These are phyloP conservation scores for Candida pseudocylindracea DNA, from an alignment of 1,139 yeast species.

Conservation along the genomic window DNA sequence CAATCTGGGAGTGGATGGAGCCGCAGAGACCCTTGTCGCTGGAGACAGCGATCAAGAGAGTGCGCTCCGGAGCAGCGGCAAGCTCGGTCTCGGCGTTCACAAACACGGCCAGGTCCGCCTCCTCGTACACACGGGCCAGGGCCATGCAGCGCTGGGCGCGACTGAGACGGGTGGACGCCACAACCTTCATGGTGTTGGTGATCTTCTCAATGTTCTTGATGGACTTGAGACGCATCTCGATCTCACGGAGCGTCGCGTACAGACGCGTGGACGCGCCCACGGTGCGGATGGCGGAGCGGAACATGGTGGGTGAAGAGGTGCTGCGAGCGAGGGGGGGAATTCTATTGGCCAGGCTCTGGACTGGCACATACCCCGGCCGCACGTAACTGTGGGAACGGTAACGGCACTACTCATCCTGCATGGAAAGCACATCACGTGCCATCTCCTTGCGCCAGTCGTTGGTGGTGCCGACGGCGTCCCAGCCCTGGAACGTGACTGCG, in stretches of 20 bases:
- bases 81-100: constrained; percentile 55
- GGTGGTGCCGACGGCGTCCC: too few relatives aligned
- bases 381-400: neutral
- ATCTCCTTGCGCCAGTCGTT: too few relatives aligned
- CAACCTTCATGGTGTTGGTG: constrained; percentile 98
- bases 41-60: constrained; percentile 66
- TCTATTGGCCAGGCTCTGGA: neutral
- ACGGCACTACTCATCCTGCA: constrained; percentile 2
- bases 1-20: constrained; percentile 85
- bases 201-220: constrained; percentile 97
- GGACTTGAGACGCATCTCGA: constrained; percentile 93
- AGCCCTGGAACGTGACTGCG: too few relatives aligned
- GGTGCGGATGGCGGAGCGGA: too few relatives aligned
- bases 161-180: constrained; percentile 90
- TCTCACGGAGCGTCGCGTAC: constrained; percentile 97
- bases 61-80: constrained; percentile 11
- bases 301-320: constrained; percentile 1
- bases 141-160: constrained; percentile 94
- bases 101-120: constrained; percentile 61
- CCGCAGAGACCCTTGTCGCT: constrained; percentile 99
- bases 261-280: constrained; percentile 22
- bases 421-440: constrained; percentile 1
- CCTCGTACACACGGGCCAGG: constrained; percentile 69
- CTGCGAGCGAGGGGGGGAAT: neutral
- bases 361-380: neutral